Percentiles rank a stretch among this genome's conserved stretches.
Evolutionary conservation across 768 basidiomycete species (phyloP).

Genomic region (Kwoniella newhampshirensis): DNA sequence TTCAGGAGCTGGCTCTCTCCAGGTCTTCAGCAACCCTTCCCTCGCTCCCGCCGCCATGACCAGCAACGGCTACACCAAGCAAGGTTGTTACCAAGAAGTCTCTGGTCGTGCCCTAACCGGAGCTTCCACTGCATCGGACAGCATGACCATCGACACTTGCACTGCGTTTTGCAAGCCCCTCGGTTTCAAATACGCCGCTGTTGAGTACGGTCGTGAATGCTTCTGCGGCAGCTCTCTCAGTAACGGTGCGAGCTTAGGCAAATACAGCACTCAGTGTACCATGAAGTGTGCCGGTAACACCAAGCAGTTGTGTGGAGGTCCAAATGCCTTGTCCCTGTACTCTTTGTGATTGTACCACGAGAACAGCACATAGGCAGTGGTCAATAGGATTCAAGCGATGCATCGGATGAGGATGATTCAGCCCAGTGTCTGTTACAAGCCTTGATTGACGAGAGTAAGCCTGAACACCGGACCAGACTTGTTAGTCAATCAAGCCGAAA

Average conservation of each 20-base stretch:
- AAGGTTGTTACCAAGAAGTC: slow-evolving; percentile 24
- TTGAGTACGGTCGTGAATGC: slow-evolving; percentile 36
- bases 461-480: no score
- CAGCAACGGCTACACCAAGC: slow-evolving; percentile 19
- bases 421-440: no score
- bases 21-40: slow-evolving; percentile 27
- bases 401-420: no score
- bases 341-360: not conserved
- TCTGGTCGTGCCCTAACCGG: slow-evolving; percentile 24
- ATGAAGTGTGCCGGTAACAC: slow-evolving; percentile 39
- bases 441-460: no score
- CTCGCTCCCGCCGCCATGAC: slow-evolving; percentile 9
- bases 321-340: slow-evolving; percentile 23
- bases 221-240: slow-evolving; percentile 32
- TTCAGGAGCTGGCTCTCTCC: slow-evolving; percentile 12
- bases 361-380: no score
- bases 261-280: slow-evolving; percentile 19
- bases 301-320: slow-evolving; percentile 24
- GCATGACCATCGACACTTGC: slow-evolving; percentile 29
- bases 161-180: slow-evolving; percentile 20
- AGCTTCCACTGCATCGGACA: slow-evolving; percentile 8
- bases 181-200: slow-evolving; percentile 24
- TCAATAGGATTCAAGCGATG: no score
- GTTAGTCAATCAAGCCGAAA: no score
- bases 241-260: slow-evolving; percentile 29